Conservation (phyloP, 2,329 filamentous ascomycete species). For the Beauveria scarabaeidicola region DNA sequence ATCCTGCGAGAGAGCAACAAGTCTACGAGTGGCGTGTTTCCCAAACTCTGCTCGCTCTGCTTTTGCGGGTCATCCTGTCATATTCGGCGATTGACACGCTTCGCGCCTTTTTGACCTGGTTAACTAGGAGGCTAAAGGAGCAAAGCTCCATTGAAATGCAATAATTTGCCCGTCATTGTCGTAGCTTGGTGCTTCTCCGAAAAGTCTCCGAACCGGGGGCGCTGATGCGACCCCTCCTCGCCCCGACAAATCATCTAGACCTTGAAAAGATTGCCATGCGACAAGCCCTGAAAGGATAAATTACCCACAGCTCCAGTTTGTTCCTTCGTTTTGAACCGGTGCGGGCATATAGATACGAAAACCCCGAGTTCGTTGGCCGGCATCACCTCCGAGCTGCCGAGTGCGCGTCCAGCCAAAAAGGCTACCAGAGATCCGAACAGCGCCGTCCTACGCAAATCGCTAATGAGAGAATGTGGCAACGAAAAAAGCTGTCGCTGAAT, state of each 20-base stretch:
- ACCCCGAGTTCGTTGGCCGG: neutral
- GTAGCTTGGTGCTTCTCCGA: neutral
- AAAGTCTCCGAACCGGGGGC: constrained; percentile 3
- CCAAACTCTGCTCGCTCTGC: neutral
- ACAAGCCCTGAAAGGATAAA: neutral
- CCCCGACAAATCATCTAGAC: constrained; percentile 1
- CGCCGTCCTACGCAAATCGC: too few species aligned
- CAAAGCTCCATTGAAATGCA: neutral
- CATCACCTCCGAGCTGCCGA: neutral
- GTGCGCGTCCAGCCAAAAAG: neutral
- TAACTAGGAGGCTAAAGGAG: too few species aligned
- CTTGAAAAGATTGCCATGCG: neutral
- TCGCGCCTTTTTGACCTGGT: neutral
- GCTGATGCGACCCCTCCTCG: neutral
- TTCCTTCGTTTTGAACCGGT: neutral
- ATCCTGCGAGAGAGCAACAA: neutral
- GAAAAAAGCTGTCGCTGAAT: too few species aligned
- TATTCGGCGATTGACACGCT: neutral
- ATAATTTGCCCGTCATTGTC: neutral
- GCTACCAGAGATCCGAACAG: too few species aligned
- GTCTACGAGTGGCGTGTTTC: neutral
- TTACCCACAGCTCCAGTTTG: neutral
- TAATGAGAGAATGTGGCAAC: neutral
- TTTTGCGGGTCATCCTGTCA: neutral
- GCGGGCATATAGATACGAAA: neutral